phyloP scores from a whole-genome alignment of 148 eudicot genomes.

The Drosera capensis region DNA sequence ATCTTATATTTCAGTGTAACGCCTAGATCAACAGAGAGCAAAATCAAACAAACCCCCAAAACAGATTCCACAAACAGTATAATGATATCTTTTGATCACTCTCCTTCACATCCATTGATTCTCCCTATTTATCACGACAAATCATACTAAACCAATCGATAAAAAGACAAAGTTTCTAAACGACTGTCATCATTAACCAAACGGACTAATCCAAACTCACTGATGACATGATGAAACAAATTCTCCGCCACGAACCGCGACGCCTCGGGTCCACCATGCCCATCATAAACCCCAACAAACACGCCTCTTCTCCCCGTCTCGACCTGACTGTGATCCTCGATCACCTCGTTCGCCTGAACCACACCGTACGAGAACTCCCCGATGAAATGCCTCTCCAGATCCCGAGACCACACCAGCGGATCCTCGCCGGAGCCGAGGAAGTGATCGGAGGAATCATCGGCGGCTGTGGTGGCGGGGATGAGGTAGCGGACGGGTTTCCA shows the following conservation, averaged over 20 bases:
- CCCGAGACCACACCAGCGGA: neutral
- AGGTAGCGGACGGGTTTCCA: conserved; percentile 18
- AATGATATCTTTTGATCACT: too few relatives aligned
- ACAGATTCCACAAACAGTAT: too few relatives aligned
- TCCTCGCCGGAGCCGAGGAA: neutral
- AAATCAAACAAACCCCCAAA: too few relatives aligned
- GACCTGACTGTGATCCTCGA: conserved; percentile 2
- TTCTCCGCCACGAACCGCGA: neutral
- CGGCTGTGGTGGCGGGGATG: conserved; percentile 24
- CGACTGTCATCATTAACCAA: too few relatives aligned
- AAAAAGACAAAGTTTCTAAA: too few relatives aligned
- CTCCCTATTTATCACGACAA: too few relatives aligned
- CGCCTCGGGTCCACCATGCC: neutral
- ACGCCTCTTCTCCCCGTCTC: neutral
- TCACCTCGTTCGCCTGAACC: conserved; percentile 1
- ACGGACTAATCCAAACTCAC: too few relatives aligned
- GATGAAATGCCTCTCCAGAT: neutral
- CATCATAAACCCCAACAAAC: neutral
- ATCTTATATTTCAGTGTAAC: too few relatives aligned
- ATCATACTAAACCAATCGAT: too few relatives aligned
- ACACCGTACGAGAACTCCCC: conserved; percentile 1
- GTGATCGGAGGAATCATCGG: neutral
- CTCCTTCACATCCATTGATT: too few relatives aligned
- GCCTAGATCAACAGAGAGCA: too few relatives aligned
- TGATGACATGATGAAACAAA: conserved; percentile 6